A percentile compares a stretch with the other conserved stretches of the same genome.
phyloP scores from a whole-genome alignment of 2,329 filamentous ascomycete species.

The Aspergillaceae sp. region DNA sequence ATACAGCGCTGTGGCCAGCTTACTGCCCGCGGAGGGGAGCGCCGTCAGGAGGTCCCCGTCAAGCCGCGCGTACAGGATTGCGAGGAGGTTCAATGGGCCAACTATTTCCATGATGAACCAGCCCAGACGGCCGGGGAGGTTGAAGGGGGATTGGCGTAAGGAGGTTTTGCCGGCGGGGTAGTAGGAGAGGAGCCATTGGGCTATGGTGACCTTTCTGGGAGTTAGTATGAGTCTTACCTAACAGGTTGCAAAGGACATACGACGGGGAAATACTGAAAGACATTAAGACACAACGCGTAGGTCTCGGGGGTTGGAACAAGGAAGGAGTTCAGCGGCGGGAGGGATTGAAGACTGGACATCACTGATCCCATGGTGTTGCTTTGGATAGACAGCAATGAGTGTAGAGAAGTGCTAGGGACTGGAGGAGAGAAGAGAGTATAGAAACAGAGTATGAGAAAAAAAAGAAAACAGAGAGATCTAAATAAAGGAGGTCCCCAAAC shows the following conservation, averaged over 20 bases:
- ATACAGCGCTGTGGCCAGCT: slow-evolving; percentile 38
- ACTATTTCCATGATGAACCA: slow-evolving; percentile 86
- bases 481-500: too few relatives aligned
- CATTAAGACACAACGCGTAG: slow-evolving; percentile 26
- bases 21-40: slow-evolving; percentile 25
- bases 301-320: slow-evolving; percentile 31
- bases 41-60: slow-evolving; percentile 38
- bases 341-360: slow-evolving; percentile 13
- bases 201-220: slow-evolving; percentile 53
- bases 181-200: slow-evolving; percentile 70
- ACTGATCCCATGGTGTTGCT: slow-evolving; percentile 14
- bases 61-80: slow-evolving; percentile 61
- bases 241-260: slow-evolving; percentile 18
- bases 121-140: slow-evolving; percentile 77
- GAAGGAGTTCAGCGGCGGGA: slow-evolving; percentile 25
- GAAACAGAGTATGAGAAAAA: too few relatives aligned
- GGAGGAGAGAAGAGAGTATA: neutral
- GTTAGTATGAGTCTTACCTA: slow-evolving; percentile 4
- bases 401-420: neutral
- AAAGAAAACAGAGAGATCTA: too few relatives aligned
- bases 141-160: slow-evolving; percentile 55
- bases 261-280: slow-evolving; percentile 37
- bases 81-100: slow-evolving; percentile 67
- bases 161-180: slow-evolving; percentile 94
- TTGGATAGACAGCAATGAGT: neutral